Evolutionary conservation across 306 rosid genomes (phyloP).

Genomic region (Vigna mungo): DNA sequence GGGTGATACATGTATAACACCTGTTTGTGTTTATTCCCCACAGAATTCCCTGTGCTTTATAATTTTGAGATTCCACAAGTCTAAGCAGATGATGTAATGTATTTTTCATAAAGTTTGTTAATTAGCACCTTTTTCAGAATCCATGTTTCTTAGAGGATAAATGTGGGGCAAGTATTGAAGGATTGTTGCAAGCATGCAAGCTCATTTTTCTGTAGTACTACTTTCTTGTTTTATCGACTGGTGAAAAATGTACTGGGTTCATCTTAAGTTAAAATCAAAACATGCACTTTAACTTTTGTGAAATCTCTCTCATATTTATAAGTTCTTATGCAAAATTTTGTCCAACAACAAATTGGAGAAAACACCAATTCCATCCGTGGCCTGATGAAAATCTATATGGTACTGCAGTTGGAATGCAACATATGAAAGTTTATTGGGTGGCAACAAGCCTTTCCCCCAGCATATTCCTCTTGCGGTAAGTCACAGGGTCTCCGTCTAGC

Average conservation of each 20-base stretch:
- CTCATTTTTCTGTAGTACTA: background rate
- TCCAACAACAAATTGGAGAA: background rate
- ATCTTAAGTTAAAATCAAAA: background rate
- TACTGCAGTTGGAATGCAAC: conserved; percentile 94
- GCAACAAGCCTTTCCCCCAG: conserved; percentile 87
- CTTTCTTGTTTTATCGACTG: background rate
- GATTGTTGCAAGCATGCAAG: background rate
- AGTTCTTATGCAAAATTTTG: background rate
- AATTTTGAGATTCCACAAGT: conserved; percentile 13
- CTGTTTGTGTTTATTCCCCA: background rate
- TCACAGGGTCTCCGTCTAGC: conserved; percentile 1
- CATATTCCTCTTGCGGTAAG: conserved; percentile 83
- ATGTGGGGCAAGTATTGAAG: background rate
- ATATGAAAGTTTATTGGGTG: conserved; percentile 85
- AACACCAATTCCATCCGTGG: background rate
- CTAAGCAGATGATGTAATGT: background rate
- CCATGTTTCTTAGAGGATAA: background rate
- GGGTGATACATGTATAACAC: background rate
- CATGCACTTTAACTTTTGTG: background rate
- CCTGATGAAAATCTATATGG: conserved; percentile 43
- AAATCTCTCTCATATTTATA: background rate
- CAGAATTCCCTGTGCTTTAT: background rate
- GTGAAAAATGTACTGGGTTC: background rate
- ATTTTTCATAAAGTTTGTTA: background rate
- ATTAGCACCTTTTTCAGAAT: background rate